Base-by-base conservation (phyloP, 2,329 filamentous ascomycete genomes). In the Didymosphaeria variabile region DNA sequence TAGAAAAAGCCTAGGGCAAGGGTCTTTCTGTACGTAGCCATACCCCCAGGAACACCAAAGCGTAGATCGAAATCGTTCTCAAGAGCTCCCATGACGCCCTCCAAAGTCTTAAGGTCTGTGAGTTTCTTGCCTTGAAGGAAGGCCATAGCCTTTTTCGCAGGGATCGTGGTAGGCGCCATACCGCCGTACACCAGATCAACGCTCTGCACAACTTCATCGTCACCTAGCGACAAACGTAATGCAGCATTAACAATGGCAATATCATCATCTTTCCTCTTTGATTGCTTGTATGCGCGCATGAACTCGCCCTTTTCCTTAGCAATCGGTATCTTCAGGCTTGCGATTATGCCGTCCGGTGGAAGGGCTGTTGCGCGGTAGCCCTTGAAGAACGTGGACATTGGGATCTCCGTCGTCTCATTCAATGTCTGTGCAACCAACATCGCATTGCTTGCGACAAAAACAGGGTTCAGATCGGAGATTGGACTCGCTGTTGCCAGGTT, bases 241-340 rank as follows among this genome's bases (percentile, higher is more conserved):
- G 94, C 93, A 31, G 91, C 89, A 52, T 96, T 98, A 26, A 98
- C 95, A 70, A 99, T 98, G 2, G 95, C 95, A 74, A 99, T 98
- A 74, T 99, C 95, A 71, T 99, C 95, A 71, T 99, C 95, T 75
- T 98, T 98, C 67, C 95, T 84, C 83, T 99, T 99, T 0, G 95
- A 89, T 77, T 98, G 94, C 79, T 99, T 99, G 80, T 97, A 98
- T 0, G 94, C 90, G 46, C 91, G 87, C 76, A 97, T 90, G 74
- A 90, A 93, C 75, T 98, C 95, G 3, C 91, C 90, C 70, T 90
- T 91, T 56, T 88, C 85, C 2, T 84, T 84, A 0, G 91, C 90
- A 2, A 91, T 81, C 0, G 95, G 95, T 47, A 99, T 92, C n/a
- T 90, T 88, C 64, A 99, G 90, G 45, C 90, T 90, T 1, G 93